Evolutionary conservation across 208 protist species (phyloP), one percentile per base, ranked within the genome.

Genomic region (Wallacemonas sp.): DNA sequence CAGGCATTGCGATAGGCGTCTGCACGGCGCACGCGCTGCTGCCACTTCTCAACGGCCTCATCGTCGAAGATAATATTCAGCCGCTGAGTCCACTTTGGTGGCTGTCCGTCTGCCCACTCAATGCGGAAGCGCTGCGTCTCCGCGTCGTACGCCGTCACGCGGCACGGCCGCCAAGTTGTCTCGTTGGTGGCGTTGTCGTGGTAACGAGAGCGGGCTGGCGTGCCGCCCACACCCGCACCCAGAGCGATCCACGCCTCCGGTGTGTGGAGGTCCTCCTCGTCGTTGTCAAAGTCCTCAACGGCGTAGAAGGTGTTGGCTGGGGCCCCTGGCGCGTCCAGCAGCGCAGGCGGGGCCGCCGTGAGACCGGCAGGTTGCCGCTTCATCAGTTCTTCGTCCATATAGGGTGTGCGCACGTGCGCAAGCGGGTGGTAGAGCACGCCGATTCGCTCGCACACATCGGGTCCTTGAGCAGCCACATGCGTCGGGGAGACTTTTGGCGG

Each of bases 31-130:
- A 93, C 73, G 36, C 94, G 89, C 45, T 88, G 72, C 59, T 80
- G 66, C 91, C 93, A 97, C 55, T 30, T 31, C 27, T 47, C 61
- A 58, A 84, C 77, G 39, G 93, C 76, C 75, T 97, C 94, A 2
- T 17, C 80, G 60, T 95, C 88, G 62, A 97, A 97, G 31, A 88
- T 76, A 36, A 97, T 86, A 79, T 97, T 97, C 27, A 97, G 78
- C 19, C 94, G 79, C 24, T 78, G 79, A 21, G 92, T 92, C 88
- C 85, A 95, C 65, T 96, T 95, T 11, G 67, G 69, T 45, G 70
- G 77, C n/a, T 87, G 84, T 34, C 84, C 76, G 8, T 58, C 28
- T 19, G 72, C 68, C 91, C 93, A 97, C 38, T 66, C 63, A 36
- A 97, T 83, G 33, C 79, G 77, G 64, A 87, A 97, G 60, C 71